phyloP scores from a whole-genome alignment of 225 moss, liverwort and hornwort species.

The Rhytidiadelphus loreus region DNA sequence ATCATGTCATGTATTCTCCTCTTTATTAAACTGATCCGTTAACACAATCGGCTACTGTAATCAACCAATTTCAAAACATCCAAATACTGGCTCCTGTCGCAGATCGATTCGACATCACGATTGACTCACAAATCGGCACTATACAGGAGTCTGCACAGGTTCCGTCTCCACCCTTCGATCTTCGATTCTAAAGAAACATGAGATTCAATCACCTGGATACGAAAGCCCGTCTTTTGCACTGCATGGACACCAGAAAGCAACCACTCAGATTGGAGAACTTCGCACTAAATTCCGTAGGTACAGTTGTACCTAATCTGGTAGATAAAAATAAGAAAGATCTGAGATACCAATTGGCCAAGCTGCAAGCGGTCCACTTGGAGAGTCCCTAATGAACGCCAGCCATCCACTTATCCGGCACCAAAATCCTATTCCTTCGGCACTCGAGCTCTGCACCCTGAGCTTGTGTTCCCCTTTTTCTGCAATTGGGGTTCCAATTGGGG shows the following conservation, averaged over 20 bases:
- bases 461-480: background rate
- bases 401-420: slow-evolving; percentile 3
- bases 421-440: background rate
- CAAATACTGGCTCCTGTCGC: background rate
- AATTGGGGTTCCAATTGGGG: background rate
- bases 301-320: background rate
- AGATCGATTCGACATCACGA: background rate
- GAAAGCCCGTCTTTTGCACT: background rate
- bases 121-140: background rate
- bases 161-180: background rate
- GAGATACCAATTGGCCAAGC: background rate
- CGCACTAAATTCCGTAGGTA: background rate
- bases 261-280: background rate
- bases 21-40: background rate
- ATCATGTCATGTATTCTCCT: background rate
- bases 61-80: background rate
- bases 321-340: background rate
- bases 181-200: background rate
- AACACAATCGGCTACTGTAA: background rate
- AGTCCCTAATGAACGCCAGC: background rate
- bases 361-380: slow-evolving; percentile 16
- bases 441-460: background rate
- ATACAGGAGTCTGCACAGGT: background rate
- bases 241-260: background rate
- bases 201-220: background rate